Percentiles rank a stretch among this genome's conserved stretches.
phyloP scores from a whole-genome alignment of 257 asterid genomes.

The Avicennia marina region DNA sequence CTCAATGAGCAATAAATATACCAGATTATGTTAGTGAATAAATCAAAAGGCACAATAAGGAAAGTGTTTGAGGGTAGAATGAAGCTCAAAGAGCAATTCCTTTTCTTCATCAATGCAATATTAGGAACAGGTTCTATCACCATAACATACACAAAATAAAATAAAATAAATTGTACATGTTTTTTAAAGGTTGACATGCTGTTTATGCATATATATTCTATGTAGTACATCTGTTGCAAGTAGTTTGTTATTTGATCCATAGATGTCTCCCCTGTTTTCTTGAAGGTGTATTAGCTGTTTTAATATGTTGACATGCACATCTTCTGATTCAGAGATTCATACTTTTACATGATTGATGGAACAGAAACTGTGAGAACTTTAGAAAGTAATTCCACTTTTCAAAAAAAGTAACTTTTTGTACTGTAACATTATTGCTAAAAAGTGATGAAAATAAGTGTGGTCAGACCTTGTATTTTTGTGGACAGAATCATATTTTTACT shows the following conservation, averaged over 20 bases:
- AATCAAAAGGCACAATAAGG: neutral
- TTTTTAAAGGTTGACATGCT: neutral
- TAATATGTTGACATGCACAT: neutral
- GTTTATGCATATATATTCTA: conserved; percentile 1
- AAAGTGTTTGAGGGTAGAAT: neutral
- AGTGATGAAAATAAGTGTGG: too few species aligned
- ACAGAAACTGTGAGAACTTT: too few species aligned
- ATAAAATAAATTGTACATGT: neutral
- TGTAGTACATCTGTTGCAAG: neutral
- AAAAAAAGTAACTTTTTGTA: too few species aligned
- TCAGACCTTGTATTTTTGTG: too few species aligned
- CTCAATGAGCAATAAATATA: too few species aligned
- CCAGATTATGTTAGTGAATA: neutral
- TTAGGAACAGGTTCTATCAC: neutral
- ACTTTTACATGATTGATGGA: too few species aligned
- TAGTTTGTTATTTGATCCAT: neutral
- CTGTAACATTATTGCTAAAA: too few species aligned
- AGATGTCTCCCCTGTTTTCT: neutral
- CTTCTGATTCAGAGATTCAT: too few species aligned
- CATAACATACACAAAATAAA: too few species aligned
- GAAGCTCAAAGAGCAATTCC: neutral
- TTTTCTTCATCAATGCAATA: neutral
- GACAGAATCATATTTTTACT: too few species aligned
- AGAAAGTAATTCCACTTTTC: too few species aligned
- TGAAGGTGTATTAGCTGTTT: neutral